Evolutionary conservation across 2,329 filamentous ascomycete species (phyloP), one percentile per base, ranked within the genome.

Genomic region (Diplodia mutila): DNA sequence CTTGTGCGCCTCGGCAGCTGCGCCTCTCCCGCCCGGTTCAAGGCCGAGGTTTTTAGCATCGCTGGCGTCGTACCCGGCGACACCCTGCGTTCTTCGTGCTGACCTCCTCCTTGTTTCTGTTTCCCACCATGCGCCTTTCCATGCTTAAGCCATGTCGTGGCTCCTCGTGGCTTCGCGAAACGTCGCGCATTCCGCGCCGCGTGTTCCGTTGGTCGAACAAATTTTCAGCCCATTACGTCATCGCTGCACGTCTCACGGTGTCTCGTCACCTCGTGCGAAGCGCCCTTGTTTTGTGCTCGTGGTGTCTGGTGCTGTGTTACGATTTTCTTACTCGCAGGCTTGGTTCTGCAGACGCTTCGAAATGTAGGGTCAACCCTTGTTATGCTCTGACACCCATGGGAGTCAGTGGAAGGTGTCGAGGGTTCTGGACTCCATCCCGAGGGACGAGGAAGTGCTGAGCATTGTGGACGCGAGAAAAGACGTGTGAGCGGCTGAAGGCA

Each of bases 1-100:
- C 59, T 52, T 63, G 59, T 63, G 59, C 46, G 59, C 6, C 59
- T 51, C 46, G 42, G 59, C 59, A 48, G 57, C 25, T 46, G 37
- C 37, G 34, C 55, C 37, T 61, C 55, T 42, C 37, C 55, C 55
- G 55, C 14, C 39, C 54, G 37, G 9, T 14, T 3, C 14, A 48
- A n/a, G n/a, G n/a, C n/a, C n/a, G n/a, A n/a, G n/a, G n/a, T n/a
- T 16, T 18, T 3, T 6, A 5, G 4, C 37, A 16, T 49, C 39
- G 37, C 23, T 21, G 21, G 37, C 4, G 21, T 46, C 2, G 39
- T 32, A 32, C 39, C 39, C 39, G 39, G 16, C 42, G 39, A 61
- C 37, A 3, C 21, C 9, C 18, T 9, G 16, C 34, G 12, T 46
- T 46, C 55, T 46, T 46, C 16, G 21, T 27, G 55, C 57, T 61